A percentile compares a stretch with the other conserved stretches of the same genome.
Evolutionary conservation across 139 green algal genomes (phyloP).

Genomic region (Chloropicon primus): DNA sequence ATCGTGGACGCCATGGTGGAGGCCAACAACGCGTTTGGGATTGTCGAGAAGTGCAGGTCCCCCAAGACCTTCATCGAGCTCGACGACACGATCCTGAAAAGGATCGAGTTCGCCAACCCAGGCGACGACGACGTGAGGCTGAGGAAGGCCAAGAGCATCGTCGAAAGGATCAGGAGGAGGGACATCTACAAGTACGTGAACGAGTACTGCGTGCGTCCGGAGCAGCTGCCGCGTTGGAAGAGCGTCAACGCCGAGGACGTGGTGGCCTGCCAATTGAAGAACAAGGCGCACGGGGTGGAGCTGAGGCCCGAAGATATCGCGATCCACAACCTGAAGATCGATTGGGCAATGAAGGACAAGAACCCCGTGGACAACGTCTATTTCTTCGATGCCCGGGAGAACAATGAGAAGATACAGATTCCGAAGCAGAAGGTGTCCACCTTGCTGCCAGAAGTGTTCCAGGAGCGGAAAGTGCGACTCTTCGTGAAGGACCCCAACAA

Average conservation of each 20-base stretch:
- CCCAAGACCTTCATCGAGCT: constrained; percentile 40
- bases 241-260: constrained; percentile 18
- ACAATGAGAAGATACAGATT: constrained; percentile 32
- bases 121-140: constrained; percentile 14
- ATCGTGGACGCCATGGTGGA: constrained; percentile 59
- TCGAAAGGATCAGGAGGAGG: constrained; percentile 33
- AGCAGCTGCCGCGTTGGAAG: constrained; percentile 10
- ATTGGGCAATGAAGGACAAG: constrained; percentile 30
- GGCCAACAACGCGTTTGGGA: constrained; percentile 38
- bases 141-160: constrained; percentile 32
- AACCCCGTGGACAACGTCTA: constrained; percentile 54
- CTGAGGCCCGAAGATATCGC: constrained; percentile 42
- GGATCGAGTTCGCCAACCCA: constrained; percentile 9
- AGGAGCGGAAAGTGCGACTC: constrained; percentile 5
- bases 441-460: constrained; percentile 4
- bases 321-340: constrained; percentile 43
- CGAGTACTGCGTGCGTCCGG: constrained; percentile 28
- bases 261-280: constrained; percentile 17
- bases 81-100: constrained; percentile 51
- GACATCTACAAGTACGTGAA: constrained; percentile 54
- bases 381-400: constrained; percentile 41
- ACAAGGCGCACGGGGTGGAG: constrained; percentile 11
- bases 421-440: constrained; percentile 6
- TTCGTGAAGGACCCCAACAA: neutral
- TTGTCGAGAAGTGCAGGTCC: constrained; percentile 10